phyloP scores from a whole-genome alignment of 2,329 filamentous ascomycete species.

The Alternaria angustiovoidea region DNA sequence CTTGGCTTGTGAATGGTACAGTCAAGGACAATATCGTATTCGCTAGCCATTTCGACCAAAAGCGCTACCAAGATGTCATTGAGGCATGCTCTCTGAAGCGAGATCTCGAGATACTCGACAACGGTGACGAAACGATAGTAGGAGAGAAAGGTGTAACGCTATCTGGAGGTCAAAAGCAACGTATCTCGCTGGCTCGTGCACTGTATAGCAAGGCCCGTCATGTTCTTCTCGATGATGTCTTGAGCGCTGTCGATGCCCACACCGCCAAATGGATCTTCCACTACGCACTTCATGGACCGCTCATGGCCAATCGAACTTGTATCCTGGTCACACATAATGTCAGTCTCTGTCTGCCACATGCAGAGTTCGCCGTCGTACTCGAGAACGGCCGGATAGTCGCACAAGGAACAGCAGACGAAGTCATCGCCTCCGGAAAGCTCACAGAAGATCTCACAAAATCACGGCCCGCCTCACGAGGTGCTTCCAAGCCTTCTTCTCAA shows the following conservation, averaged over 20 bases:
- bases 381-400: conserved; percentile 82
- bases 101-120: conserved; percentile 90
- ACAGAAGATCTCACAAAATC: conserved; percentile 86
- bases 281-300: conserved; percentile 85
- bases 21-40: conserved; percentile 98
- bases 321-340: conserved; percentile 96
- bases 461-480: conserved; percentile 70
- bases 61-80: conserved; percentile 86
- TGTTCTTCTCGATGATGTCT: conserved; percentile 89
- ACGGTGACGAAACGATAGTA: conserved; percentile 90
- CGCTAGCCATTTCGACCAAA: conserved; percentile 78
- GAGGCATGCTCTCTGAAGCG: conserved; percentile 89
- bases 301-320: conserved; percentile 90
- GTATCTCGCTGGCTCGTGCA: conserved; percentile 94
- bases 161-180: conserved; percentile 96
- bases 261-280: conserved; percentile 98
- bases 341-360: conserved; percentile 81
- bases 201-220: conserved; percentile 96
- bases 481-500: conserved; percentile 79
- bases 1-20: conserved; percentile 95
- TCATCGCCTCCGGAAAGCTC: conserved; percentile 87
- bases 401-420: conserved; percentile 78
- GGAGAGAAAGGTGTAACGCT: conserved; percentile 97
- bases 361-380: conserved; percentile 82
- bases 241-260: conserved; percentile 96